Evolutionary conservation across 73 alveolate species (phyloP), one percentile per base, ranked within the genome.

Genomic region (Urostyla sp.): DNA sequence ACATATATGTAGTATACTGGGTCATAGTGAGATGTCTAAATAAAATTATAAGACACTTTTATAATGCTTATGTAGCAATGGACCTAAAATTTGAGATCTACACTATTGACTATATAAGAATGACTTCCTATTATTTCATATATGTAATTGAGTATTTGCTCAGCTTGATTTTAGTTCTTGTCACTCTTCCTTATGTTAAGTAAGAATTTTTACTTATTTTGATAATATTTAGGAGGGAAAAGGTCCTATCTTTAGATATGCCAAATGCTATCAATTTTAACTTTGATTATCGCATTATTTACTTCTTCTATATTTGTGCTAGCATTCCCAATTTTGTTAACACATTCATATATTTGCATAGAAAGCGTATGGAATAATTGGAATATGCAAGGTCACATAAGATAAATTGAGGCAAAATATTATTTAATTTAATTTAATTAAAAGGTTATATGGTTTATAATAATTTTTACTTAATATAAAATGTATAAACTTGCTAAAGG

Each of bases 11-110:
- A 2, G 57, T 61, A 34, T 61, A 60, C 61, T 77, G 89, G 89
- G 60, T 77, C 13, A 23, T 61, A 15, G 16, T 77, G 3, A 77
- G 89, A 77, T 50, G 67, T 5, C 40, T 77, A 24, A 46, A 61
- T 13, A 59, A 66, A 23, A 55, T 49, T 4, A 77, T 77, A 45
- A 58, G 75, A 26, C 80, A 61, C 23, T 77, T 77, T 24, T 77
- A 77, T 50, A 77, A 77, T 60, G 89, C 81, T 13, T 77, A 77
- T 49, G n/a, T 58, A 18, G 89, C 74, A 1, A 61, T 61, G 80
- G 89, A 77, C 60, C 60, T 77, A 8, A 77, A 66, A 61, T 77
- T 58, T 44, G 89, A 77, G 60, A 69, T 77, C 31, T 77, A 32
- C 74, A 18, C 58, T 45, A 48, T 77, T 6, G 89, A 77, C 23